Evolutionary conservation across 1,139 yeast genomes (phyloP), one percentile per base, ranked within the genome.

Genomic region (Yamadazyma blattariae): DNA sequence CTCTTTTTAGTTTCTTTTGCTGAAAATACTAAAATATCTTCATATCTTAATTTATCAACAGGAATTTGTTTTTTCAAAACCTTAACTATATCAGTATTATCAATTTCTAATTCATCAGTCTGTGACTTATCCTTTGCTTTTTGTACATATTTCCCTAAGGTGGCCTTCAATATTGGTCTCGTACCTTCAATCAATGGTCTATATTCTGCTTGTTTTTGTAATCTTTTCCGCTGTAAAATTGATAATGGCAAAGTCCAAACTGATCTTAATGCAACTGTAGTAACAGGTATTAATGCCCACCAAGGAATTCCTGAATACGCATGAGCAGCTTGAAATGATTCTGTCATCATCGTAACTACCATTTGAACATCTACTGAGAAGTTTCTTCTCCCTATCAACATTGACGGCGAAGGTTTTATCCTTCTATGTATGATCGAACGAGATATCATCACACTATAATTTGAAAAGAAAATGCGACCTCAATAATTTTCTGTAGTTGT

Each of bases 231-330:
- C 50, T 87, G 95, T 39, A 75, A 47, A 3, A 89, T 65, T 0
- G 95, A 88, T 20, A 89, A 59, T 2, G 97, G 97, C 16, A 88
- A 55, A 0, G 97, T 89, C 60, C 86, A 67, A 3, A 68, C 49
- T 0, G 84, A 54, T 46, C 97, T 70, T 19, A 89, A 56, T 0
- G 78, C 62, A 22, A 88, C 56, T 0, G 97, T 87, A 0, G 87
- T 62, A 14, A 79, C 28, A 0, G 97, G 97, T 8, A 90, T 82
- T 27, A 89, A 59, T 0, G 77, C 77, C 71, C 88, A 79, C 96
- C 97, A 90, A 9, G 95, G 87, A 6, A 88, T 51, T 1, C 87
- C 86, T 0, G 84, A 59, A 13, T 54, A 46, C 9, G 70, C 59
- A 54, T 83, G 90, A 1, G 76, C 38, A 0, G 67, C 42, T 38